Evolutionary conservation across 2,329 filamentous ascomycete species (phyloP).

Genomic region (Coniochaeta ligniaria): DNA sequence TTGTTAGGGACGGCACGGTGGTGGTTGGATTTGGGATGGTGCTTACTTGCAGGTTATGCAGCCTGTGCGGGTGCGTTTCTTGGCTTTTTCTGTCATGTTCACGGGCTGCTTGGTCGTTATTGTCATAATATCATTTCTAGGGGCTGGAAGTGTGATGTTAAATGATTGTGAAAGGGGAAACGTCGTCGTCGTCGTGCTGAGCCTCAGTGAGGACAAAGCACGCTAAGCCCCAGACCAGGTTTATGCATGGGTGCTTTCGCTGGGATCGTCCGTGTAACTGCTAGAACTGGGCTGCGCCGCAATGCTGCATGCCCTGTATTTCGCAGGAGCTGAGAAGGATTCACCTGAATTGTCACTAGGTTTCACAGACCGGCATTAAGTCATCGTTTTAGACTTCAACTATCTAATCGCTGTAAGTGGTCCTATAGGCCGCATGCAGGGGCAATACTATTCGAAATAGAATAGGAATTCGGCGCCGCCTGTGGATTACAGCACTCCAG

Average conservation of each 20-base stretch:
- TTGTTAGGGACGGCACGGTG: background rate
- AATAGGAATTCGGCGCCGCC: too few relatives aligned
- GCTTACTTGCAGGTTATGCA: constrained; percentile 18
- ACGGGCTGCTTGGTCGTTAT: background rate
- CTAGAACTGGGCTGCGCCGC: background rate
- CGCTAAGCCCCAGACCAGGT: background rate
- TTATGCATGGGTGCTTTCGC: background rate
- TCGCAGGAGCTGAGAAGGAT: background rate
- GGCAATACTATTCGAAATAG: too few relatives aligned
- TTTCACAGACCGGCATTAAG: too few relatives aligned
- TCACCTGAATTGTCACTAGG: too few relatives aligned
- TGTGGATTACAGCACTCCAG: too few relatives aligned
- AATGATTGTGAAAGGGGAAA: too few relatives aligned
- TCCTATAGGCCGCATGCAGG: too few relatives aligned
- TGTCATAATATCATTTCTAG: background rate
- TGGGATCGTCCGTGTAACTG: background rate
- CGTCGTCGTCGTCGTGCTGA: background rate
- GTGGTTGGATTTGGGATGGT: background rate
- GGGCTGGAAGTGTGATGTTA: too few relatives aligned
- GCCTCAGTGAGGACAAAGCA: background rate
- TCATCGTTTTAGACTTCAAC: too few relatives aligned
- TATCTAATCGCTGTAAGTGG: too few relatives aligned
- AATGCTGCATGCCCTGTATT: background rate
- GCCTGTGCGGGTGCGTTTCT: constrained; percentile 3
- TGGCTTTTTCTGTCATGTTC: background rate